A percentile compares a stretch with the other conserved stretches of the same genome.
Evolutionary conservation across 2,329 filamentous ascomycete species (phyloP).

Genomic region (Alternaria triticimaculans): DNA sequence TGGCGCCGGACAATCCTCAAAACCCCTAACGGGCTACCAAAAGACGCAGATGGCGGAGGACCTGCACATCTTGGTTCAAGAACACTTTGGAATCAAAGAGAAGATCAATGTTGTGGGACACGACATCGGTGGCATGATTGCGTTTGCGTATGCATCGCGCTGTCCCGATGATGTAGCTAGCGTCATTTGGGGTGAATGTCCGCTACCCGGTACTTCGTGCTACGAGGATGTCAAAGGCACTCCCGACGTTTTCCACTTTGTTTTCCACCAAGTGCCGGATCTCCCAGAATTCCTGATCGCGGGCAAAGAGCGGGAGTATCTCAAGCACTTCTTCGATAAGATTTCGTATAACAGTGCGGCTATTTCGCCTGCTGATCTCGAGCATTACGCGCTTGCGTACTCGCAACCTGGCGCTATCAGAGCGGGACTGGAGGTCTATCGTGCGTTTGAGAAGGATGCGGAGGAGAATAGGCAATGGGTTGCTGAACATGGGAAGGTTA

Average conservation of each 20-base stretch:
- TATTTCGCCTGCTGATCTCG: slow-evolving; percentile 1
- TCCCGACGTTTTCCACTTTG: neutral
- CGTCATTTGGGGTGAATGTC: slow-evolving; percentile 27
- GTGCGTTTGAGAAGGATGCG: neutral
- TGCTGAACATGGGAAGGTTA: neutral
- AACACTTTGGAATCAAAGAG: slow-evolving; percentile 43
- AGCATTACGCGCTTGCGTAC: neutral
- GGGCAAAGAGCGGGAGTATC: slow-evolving; percentile 14
- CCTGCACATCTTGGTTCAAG: slow-evolving; percentile 40
- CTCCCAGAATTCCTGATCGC: slow-evolving; percentile 16
- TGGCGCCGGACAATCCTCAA: slow-evolving; percentile 49
- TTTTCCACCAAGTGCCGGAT: slow-evolving; percentile 13
- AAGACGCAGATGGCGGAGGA: slow-evolving; percentile 53
- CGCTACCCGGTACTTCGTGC: neutral
- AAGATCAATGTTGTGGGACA: slow-evolving; percentile 55
- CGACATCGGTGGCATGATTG: slow-evolving; percentile 58
- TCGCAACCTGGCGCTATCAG: slow-evolving; percentile 1
- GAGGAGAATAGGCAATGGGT: slow-evolving; percentile 3
- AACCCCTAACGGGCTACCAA: slow-evolving; percentile 47
- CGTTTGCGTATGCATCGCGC: slow-evolving; percentile 50
- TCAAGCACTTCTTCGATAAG: slow-evolving; percentile 19
- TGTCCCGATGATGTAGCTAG: slow-evolving; percentile 45
- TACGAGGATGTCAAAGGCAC: neutral
- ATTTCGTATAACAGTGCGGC: slow-evolving; percentile 7
- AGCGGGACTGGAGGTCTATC: neutral